A percentile compares a stretch with the other conserved stretches of the same genome.
Conservation (phyloP, 495 filamentous ascomycete species). For the Tricharina praecox region DNA sequence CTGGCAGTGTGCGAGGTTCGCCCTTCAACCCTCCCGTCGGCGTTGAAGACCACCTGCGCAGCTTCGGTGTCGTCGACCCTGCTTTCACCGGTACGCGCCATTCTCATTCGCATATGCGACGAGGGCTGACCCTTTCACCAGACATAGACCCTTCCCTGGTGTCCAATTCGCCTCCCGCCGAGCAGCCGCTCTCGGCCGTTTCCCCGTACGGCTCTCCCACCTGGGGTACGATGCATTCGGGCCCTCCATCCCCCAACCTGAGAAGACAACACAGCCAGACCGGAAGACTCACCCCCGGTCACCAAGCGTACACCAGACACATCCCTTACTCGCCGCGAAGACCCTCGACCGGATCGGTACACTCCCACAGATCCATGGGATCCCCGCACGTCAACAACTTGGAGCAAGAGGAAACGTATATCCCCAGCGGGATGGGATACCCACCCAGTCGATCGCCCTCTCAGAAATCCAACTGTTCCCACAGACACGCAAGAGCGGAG, state of each 20-base stretch:
- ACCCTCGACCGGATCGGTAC: conserved; percentile 18
- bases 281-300: conserved; percentile 1
- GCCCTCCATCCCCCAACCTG: conserved; percentile 20
- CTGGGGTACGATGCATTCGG: conserved; percentile 20
- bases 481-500: conserved; percentile 6
- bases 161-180: conserved; percentile 17
- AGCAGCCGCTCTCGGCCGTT: conserved; percentile 12
- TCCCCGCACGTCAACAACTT: conserved; percentile 12
- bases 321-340: conserved; percentile 18
- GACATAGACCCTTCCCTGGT: conserved; percentile 23
- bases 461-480: conserved; percentile 13
- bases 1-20: conserved; percentile 13
- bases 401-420: conserved; percentile 13
- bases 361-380: conserved; percentile 17
- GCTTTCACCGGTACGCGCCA: conserved; percentile 16
- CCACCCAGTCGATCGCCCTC: conserved; percentile 12
- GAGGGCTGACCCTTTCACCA: conserved; percentile 9
- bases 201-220: conserved; percentile 22
- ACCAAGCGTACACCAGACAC: conserved; percentile 6
- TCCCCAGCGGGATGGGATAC: conserved; percentile 3
- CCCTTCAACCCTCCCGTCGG: conserved; percentile 1
- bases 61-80: conserved; percentile 7
- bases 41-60: background rate
- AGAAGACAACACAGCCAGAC: conserved; percentile 12
- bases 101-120: background rate